Evolutionary conservation across 1,284 basidiomycete species (phyloP).

Genomic region (Ceratorhiza oryzae-sativae): DNA sequence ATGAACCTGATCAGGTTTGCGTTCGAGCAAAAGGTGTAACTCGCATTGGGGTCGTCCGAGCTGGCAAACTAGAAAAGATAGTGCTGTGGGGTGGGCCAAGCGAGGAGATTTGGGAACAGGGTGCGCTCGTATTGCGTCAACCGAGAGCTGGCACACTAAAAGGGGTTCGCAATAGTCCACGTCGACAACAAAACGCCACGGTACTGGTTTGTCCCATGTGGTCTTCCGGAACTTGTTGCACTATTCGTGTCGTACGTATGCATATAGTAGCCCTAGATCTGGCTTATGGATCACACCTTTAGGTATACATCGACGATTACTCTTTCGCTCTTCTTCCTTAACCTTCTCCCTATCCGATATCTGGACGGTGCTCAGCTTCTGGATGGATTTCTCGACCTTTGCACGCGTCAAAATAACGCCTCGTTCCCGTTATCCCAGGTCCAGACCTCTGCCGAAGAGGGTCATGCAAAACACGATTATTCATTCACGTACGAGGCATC

Average conservation of each 20-base stretch:
- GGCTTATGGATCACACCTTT: slow-evolving; percentile 11
- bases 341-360: slow-evolving; percentile 68
- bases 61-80: slow-evolving; percentile 47
- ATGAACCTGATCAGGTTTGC: slow-evolving; percentile 52
- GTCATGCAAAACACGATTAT: background rate
- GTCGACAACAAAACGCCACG: slow-evolving; percentile 60
- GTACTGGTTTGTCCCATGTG: slow-evolving; percentile 56
- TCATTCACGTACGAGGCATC: slow-evolving; percentile 2
- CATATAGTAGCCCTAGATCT: background rate
- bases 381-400: slow-evolving; percentile 52
- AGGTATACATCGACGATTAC: slow-evolving; percentile 70
- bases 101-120: slow-evolving; percentile 72
- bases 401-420: background rate
- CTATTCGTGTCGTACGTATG: slow-evolving; percentile 60
- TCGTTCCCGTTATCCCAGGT: background rate
- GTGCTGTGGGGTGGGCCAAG: slow-evolving; percentile 73
- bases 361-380: slow-evolving; percentile 69
- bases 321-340: slow-evolving; percentile 74
- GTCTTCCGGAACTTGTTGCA: slow-evolving; percentile 52
- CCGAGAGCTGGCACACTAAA: too few relatives aligned
- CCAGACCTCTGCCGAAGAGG: background rate
- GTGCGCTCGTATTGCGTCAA: slow-evolving; percentile 56
- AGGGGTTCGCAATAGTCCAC: too few relatives aligned
- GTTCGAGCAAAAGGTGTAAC: slow-evolving; percentile 56
- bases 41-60: slow-evolving; percentile 38